These are phyloP conservation scores for Eudorina sp. DNA, from an alignment of 139 green algal species.

Conservation along the genomic window DNA sequence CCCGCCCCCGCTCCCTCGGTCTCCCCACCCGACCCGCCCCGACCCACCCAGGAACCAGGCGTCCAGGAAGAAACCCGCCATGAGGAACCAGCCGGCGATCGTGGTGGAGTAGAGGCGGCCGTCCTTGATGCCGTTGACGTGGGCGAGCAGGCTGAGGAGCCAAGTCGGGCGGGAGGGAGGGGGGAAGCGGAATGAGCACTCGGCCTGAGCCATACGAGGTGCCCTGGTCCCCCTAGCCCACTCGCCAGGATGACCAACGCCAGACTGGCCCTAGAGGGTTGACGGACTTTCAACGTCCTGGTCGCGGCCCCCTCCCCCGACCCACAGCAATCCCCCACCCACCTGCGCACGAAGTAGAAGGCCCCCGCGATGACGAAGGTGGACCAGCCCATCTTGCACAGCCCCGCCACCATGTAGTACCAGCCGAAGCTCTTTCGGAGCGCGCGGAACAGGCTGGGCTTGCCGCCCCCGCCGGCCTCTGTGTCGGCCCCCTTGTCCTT, in stretches of 20 bases:
- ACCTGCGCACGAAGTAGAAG: constrained; percentile 60
- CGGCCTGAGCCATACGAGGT: too few species aligned
- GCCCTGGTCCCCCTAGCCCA: too few species aligned
- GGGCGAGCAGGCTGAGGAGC: constrained; percentile 34
- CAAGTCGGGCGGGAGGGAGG: too few species aligned
- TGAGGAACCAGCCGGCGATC: constrained; percentile 51
- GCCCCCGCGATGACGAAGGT: constrained; percentile 54
- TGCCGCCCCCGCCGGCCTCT: neutral
- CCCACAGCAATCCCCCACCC: neutral
- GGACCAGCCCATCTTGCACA: constrained; percentile 55
- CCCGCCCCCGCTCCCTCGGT: too few species aligned
- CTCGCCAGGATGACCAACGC: too few species aligned
- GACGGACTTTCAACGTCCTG: neutral
- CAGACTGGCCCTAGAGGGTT: too few species aligned
- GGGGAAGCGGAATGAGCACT: too few species aligned
- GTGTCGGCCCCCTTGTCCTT: neutral
- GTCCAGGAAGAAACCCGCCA: constrained; percentile 52
- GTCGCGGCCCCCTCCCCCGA: too few species aligned
- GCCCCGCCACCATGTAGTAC: constrained; percentile 27
- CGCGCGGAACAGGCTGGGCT: constrained; percentile 15
- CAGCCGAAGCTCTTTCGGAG: constrained; percentile 1
- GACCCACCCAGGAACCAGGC: constrained; percentile 55
- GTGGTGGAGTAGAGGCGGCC: constrained; percentile 23
- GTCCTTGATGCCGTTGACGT: constrained; percentile 20
- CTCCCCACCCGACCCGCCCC: too few species aligned